These are phyloP conservation scores for Penicillium hesseltinei DNA, from an alignment of 2,329 filamentous ascomycete genomes.

Conservation along the genomic window DNA sequence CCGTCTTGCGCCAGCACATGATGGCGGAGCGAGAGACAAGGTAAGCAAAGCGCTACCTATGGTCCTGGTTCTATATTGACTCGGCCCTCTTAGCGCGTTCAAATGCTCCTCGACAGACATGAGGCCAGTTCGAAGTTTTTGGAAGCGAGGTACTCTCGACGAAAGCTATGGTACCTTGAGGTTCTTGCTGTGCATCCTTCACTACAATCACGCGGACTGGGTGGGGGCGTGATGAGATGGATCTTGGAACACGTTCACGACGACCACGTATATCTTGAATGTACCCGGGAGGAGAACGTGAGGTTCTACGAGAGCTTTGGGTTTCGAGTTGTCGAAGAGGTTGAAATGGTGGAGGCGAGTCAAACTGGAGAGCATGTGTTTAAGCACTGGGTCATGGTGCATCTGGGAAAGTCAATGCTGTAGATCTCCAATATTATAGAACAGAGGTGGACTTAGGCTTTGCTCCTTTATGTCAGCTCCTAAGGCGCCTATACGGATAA, in stretches of 20 bases:
- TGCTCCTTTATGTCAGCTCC: too few relatives aligned
- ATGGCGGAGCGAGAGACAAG: constrained; percentile 13
- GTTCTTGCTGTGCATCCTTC: constrained; percentile 28
- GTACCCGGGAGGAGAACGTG: constrained; percentile 22
- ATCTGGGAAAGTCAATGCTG: neutral
- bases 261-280: constrained; percentile 22
- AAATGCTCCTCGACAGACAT: constrained; percentile 14
- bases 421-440: neutral
- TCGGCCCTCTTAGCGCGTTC: constrained; percentile 13
- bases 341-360: constrained; percentile 16
- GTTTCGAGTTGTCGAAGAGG: constrained; percentile 22
- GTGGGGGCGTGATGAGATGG: constrained; percentile 17
- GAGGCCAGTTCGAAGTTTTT: constrained; percentile 5
- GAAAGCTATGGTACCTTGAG: constrained; percentile 27
- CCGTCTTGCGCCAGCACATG: constrained; percentile 10
- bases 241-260: constrained; percentile 14
- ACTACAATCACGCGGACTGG: constrained; percentile 25
- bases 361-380: constrained; percentile 8
- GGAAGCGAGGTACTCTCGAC: neutral
- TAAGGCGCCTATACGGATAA: neutral
- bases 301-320: constrained; percentile 25
- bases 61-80: too few relatives aligned
- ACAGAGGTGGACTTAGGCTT: too few relatives aligned
- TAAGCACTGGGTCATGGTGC: constrained; percentile 27
- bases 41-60: constrained; percentile 4